phyloP scores from a whole-genome alignment of 331 rosid species.

The Rosa hybrid region DNA sequence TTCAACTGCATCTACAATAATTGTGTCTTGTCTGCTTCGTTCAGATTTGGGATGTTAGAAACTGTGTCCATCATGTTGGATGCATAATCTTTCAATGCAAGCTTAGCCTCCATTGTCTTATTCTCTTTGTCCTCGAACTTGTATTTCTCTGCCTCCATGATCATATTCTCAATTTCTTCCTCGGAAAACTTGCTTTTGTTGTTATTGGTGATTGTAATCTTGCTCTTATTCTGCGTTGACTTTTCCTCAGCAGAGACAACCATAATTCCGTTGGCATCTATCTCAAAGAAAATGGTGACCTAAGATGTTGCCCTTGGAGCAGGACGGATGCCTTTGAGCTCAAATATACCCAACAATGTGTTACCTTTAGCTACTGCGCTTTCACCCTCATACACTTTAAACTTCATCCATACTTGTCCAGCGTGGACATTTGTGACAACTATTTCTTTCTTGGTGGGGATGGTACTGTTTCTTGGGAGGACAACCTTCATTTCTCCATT shows the following conservation, averaged over 20 bases:
- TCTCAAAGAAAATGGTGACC: not conserved
- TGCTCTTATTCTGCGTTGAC: not conserved
- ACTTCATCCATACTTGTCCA: not conserved
- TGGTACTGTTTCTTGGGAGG: too few relatives aligned
- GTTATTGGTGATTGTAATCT: not conserved
- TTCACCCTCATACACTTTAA: not conserved
- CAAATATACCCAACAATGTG: not conserved
- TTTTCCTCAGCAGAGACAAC: not conserved
- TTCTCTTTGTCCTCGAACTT: too few relatives aligned
- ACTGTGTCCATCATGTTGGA: too few relatives aligned
- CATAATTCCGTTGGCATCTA: not conserved
- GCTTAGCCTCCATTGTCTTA: too few relatives aligned
- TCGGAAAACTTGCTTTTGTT: not conserved
- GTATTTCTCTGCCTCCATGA: too few relatives aligned
- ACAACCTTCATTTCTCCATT: too few relatives aligned
- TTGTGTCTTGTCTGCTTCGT: too few relatives aligned
- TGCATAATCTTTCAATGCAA: too few relatives aligned
- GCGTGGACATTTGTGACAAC: not conserved
- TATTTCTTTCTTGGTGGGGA: not conserved
- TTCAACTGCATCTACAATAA: too few relatives aligned
- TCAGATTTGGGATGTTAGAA: too few relatives aligned
- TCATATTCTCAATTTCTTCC: too few relatives aligned
- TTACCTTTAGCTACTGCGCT: not conserved
- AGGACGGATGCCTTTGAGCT: not conserved
- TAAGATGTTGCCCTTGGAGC: not conserved